Evolutionary conservation across 1,284 basidiomycete genomes (phyloP), one percentile per base, ranked within the genome.

Genomic region (Trichosporon sp.): DNA sequence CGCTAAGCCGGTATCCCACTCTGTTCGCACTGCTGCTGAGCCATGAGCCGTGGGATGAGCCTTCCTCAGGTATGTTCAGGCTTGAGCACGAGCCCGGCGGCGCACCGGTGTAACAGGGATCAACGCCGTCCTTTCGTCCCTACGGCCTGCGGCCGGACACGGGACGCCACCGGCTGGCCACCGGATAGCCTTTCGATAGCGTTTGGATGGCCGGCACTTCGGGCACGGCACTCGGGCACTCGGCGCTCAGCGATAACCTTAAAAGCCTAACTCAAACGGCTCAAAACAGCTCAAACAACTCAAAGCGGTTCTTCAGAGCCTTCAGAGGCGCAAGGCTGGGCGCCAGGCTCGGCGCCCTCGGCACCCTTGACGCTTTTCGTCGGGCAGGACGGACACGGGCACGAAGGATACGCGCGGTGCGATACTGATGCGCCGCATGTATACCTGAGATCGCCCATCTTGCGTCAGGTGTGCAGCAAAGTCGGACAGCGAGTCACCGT

Each of bases 181-280:
- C 38, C 11, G 38, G 38, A 40, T 12, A 12, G 11, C 38, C 8
- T 37, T 37, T 37, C 6, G 35, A 37, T 37, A 37, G 35, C 35
- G 35, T 37, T 37, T 37, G 35, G 38, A n/a, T 46, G 43, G 21
- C 51, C 51, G 51, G 35, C 35, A 37, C 8, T 37, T 37, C 35
- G 35, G 35, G 26, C 26, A 26, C 51, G 51, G 35, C 35, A 37
- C 8, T 37, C 35, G 35, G 35, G 51, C 51, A 5, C 21, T 40
- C 51, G 51, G 51, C 5, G 21, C 19, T 16, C 6, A 54, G 51
- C 51, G 51, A 54, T 54, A 54, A 54, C 51, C 51, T 54, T 54
- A 54, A 54, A 54, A 54, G 51, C 6, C 51, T 54, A 54, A 54
- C 51, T 54, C 48, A n/a, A 51, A 51, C n/a, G 6, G n/a, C 48